Percentiles rank a stretch among this genome's conserved stretches.
These are phyloP conservation scores for Cystofilobasidium ferigula DNA, from an alignment of 768 basidiomycete species.

Conservation along the genomic window DNA sequence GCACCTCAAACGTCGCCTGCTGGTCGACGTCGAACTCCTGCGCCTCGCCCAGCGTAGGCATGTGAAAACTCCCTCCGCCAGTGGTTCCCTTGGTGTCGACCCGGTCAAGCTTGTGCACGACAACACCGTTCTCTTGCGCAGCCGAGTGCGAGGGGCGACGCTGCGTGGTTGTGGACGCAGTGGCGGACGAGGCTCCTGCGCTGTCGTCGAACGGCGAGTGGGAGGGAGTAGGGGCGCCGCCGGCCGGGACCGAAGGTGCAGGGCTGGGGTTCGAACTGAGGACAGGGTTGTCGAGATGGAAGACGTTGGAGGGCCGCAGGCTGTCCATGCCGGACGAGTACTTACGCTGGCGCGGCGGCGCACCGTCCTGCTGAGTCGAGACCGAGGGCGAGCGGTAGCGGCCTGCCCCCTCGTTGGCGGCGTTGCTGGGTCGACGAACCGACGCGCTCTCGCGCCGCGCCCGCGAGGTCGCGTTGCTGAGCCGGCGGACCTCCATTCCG, in stretches of 20 bases:
- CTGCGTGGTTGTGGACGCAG: neutral
- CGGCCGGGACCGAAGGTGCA: too few species aligned
- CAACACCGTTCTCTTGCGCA: conserved; percentile 4
- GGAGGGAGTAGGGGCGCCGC: neutral
- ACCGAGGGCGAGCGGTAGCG: neutral
- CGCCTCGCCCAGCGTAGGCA: neutral
- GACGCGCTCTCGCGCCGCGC: neutral
- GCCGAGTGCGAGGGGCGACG: conserved; percentile 20
- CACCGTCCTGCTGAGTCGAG: neutral
- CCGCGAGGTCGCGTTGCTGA: neutral
- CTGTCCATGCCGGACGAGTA: neutral
- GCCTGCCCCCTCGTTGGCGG: neutral
- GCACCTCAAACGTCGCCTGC: neutral
- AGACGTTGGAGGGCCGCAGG: conserved; percentile 1
- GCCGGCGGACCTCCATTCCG: neutral
- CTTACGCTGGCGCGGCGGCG: conserved; percentile 1
- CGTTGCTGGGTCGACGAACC: neutral
- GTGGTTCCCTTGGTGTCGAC: neutral
- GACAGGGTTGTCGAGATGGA: conserved; percentile 6
- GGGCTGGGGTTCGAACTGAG: neutral
- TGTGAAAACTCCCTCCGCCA: neutral
- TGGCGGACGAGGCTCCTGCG: neutral
- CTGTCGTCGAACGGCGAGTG: neutral
- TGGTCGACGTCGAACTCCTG: neutral
- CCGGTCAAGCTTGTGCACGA: neutral